Evolutionary conservation across 768 basidiomycete species (phyloP).

Genomic region (Russula griseocarnosa): DNA sequence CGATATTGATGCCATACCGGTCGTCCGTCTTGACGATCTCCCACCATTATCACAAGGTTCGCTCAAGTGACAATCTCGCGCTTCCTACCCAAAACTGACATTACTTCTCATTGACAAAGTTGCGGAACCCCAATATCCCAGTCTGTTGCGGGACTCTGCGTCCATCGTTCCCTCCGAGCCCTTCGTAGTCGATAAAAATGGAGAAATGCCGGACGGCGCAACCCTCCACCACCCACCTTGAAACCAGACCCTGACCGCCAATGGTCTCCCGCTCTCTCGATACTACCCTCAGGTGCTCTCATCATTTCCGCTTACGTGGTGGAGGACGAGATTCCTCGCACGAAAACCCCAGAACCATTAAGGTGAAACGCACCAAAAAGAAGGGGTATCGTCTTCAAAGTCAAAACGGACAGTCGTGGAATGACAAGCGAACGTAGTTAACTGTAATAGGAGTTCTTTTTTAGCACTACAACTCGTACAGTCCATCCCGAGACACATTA

Average conservation of each 20-base stretch:
- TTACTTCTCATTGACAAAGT: neutral
- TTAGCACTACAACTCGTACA: conserved; percentile 19
- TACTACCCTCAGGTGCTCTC: conserved; percentile 30
- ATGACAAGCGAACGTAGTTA: conserved; percentile 28
- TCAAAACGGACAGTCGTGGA: conserved; percentile 55
- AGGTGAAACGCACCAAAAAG: conserved; percentile 71
- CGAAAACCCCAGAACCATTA: conserved; percentile 64
- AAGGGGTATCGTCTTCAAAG: conserved; percentile 52
- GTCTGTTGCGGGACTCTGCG: conserved; percentile 23
- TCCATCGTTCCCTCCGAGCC: conserved; percentile 13
- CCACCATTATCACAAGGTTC: conserved; percentile 42
- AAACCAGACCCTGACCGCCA: conserved; percentile 28
- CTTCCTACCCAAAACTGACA: neutral
- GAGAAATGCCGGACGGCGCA: conserved; percentile 28
- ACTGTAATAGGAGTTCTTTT: conserved; percentile 6
- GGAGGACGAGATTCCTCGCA: conserved; percentile 46
- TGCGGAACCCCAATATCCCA: conserved; percentile 7
- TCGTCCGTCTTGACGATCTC: conserved; percentile 77
- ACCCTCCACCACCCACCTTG: conserved; percentile 18
- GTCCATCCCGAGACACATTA: conserved; percentile 21
- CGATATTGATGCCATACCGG: conserved; percentile 89
- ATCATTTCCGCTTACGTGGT: conserved; percentile 56
- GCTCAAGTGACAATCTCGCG: conserved; percentile 6
- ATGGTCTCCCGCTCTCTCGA: conserved; percentile 27
- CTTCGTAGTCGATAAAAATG: conserved; percentile 25